Evolutionary conservation across 2,329 filamentous ascomycete species (phyloP).

Genomic region (Pestalotiopsis sp.): DNA sequence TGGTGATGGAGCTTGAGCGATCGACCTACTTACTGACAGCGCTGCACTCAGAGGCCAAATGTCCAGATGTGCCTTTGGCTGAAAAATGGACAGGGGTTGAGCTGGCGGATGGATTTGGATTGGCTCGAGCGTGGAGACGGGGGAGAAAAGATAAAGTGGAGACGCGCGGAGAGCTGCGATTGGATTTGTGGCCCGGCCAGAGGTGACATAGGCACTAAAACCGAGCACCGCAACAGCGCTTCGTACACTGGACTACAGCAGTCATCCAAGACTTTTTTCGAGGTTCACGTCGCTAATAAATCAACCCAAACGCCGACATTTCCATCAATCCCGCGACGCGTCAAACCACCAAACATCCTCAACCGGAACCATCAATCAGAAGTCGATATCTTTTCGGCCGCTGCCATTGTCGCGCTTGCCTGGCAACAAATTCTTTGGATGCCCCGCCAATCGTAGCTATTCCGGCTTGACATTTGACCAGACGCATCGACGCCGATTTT

Average conservation of each 20-base stretch:
- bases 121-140: not conserved
- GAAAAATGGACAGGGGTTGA: constrained; percentile 11
- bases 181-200: not conserved
- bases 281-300: not conserved
- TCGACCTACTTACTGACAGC: not conserved
- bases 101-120: not conserved
- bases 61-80: constrained; percentile 1
- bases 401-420: not conserved
- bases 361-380: not conserved
- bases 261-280: not conserved
- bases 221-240: not conserved
- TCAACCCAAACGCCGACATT: not conserved
- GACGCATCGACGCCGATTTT: not conserved
- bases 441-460: not conserved
- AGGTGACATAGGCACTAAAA: not conserved
- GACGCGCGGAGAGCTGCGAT: not conserved
- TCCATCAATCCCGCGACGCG: not conserved
- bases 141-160: not conserved
- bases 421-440: not conserved
- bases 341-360: not conserved
- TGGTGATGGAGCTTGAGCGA: constrained; percentile 6
- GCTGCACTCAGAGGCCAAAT: constrained; percentile 9
- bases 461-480: not conserved
- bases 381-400: not conserved
- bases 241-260: not conserved